Percentiles rank a stretch among this genome's conserved stretches.
These are phyloP conservation scores for Nitzschia sp. DNA, from an alignment of 108 stramenopile genomes.

Conservation along the genomic window DNA sequence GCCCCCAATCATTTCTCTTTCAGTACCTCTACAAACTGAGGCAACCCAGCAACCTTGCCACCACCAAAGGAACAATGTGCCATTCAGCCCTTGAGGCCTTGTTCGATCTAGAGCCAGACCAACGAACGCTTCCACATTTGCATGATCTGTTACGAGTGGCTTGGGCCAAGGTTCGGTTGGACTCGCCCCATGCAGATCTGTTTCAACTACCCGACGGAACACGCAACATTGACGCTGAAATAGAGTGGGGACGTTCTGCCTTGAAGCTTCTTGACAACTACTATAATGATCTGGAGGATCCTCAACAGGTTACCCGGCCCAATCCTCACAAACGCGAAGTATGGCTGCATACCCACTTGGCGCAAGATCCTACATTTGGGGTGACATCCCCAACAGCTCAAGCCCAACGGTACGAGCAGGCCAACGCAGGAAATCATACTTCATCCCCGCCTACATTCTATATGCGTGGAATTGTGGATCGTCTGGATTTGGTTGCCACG, in stretches of 20 bases:
- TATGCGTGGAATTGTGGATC: conserved; percentile 85
- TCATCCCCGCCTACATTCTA: conserved; percentile 24
- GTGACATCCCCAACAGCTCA: conserved; percentile 10
- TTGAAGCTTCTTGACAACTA: conserved; percentile 64
- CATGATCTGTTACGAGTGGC: conserved; percentile 74
- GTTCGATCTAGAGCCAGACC: conserved; percentile 70
- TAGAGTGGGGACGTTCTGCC: conserved; percentile 72
- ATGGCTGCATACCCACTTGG: conserved; percentile 65
- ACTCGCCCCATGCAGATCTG: conserved; percentile 50
- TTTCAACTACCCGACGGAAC: conserved; percentile 23
- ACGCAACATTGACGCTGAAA: conserved; percentile 60
- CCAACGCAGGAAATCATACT: neutral
- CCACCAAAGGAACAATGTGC: conserved; percentile 74
- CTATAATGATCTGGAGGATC: conserved; percentile 77
- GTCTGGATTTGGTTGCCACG: conserved; percentile 63
- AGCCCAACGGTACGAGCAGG: neutral
- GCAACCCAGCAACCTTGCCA: conserved; percentile 58
- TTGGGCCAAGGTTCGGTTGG: conserved; percentile 53
- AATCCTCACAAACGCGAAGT: conserved; percentile 74
- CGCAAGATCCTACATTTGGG: conserved; percentile 36
- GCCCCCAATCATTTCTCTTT: conserved; percentile 86
- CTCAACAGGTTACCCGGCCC: conserved; percentile 38
- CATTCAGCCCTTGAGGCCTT: conserved; percentile 82
- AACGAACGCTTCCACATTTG: conserved; percentile 67
- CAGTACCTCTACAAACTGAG: conserved; percentile 69